These are phyloP conservation scores for Teunomyces panamensis DNA, from an alignment of 805 yeast species.

Conservation along the genomic window DNA sequence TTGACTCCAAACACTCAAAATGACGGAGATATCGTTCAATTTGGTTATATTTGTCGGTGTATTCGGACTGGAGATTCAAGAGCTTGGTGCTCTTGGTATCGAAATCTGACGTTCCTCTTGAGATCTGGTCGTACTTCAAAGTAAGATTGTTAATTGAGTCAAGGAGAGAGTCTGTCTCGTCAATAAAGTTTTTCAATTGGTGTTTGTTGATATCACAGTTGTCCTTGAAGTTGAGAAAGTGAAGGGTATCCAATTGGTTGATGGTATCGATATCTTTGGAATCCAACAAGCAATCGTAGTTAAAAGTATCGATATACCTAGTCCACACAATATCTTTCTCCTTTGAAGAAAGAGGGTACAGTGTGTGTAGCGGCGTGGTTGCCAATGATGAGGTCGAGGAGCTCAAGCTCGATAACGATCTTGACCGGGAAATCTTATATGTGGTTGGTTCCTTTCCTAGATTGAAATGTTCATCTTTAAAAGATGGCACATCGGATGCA, in stretches of 20 bases:
- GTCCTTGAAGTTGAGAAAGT: slow-evolving; percentile 35
- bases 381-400: slow-evolving; percentile 4
- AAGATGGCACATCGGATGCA: slow-evolving; percentile 50
- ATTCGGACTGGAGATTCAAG: slow-evolving; percentile 43
- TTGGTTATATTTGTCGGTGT: slow-evolving; percentile 40
- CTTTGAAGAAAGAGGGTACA: slow-evolving; percentile 35
- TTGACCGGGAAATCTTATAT: not conserved
- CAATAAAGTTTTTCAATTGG: slow-evolving; percentile 33
- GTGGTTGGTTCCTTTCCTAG: slow-evolving; percentile 11
- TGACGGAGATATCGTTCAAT: slow-evolving; percentile 50
- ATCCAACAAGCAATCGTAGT: slow-evolving; percentile 40
- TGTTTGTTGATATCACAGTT: slow-evolving; percentile 22
- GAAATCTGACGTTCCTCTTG: slow-evolving; percentile 61
- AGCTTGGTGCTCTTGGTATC: slow-evolving; percentile 54
- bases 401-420: not conserved
- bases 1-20: slow-evolving; percentile 69
- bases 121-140: slow-evolving; percentile 54
- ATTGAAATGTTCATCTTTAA: slow-evolving; percentile 24
- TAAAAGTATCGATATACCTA: slow-evolving; percentile 35
- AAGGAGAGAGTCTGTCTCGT: slow-evolving; percentile 45
- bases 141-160: slow-evolving; percentile 47
- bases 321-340: slow-evolving; percentile 35
- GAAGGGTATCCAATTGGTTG: slow-evolving; percentile 27
- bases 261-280: slow-evolving; percentile 39
- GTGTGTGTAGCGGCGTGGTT: not conserved